These are phyloP conservation scores for Apophysomyces elegans DNA, from an alignment of 371 early-diverging fungal genomes.

Conservation along the genomic window DNA sequence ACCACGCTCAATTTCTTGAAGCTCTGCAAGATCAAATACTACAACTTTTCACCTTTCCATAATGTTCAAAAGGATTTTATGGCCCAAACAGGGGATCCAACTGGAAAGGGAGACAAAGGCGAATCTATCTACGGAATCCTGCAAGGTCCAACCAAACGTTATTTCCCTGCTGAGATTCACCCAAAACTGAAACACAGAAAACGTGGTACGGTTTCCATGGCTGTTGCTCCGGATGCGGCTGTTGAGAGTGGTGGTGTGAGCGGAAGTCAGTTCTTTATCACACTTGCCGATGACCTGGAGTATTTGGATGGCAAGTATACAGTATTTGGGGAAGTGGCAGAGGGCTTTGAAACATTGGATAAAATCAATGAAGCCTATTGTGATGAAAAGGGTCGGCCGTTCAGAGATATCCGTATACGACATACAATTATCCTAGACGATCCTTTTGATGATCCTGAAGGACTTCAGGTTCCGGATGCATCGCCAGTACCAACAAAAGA, in stretches of 20 bases:
- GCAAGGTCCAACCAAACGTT: slow-evolving; percentile 53
- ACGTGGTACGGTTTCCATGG: slow-evolving; percentile 89
- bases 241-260: slow-evolving; percentile 57
- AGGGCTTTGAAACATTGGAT: slow-evolving; percentile 92
- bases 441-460: slow-evolving; percentile 89
- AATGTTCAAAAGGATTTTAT: slow-evolving; percentile 89
- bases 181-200: slow-evolving; percentile 86
- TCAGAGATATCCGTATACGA: slow-evolving; percentile 88
- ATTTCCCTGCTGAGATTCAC: slow-evolving; percentile 85
- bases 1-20: slow-evolving; percentile 90
- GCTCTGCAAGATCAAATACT: slow-evolving; percentile 93
- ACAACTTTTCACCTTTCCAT: slow-evolving; percentile 88
- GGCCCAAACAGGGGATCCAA: slow-evolving; percentile 89
- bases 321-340: slow-evolving; percentile 96
- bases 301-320: slow-evolving; percentile 97
- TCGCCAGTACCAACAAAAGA: slow-evolving; percentile 86
- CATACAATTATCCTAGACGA: slow-evolving; percentile 95
- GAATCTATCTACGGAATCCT: slow-evolving; percentile 74
- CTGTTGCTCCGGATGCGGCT: slow-evolving; percentile 57
- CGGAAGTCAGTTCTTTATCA: slow-evolving; percentile 97
- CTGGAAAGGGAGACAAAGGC: slow-evolving; percentile 83
- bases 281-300: slow-evolving; percentile 81
- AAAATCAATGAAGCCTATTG: slow-evolving; percentile 76
- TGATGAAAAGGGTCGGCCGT: slow-evolving; percentile 79
- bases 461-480: slow-evolving; percentile 67